Base-by-base conservation (phyloP, 2,329 filamentous ascomycete genomes). In the Ophiostoma novo-ulmi region DNA sequence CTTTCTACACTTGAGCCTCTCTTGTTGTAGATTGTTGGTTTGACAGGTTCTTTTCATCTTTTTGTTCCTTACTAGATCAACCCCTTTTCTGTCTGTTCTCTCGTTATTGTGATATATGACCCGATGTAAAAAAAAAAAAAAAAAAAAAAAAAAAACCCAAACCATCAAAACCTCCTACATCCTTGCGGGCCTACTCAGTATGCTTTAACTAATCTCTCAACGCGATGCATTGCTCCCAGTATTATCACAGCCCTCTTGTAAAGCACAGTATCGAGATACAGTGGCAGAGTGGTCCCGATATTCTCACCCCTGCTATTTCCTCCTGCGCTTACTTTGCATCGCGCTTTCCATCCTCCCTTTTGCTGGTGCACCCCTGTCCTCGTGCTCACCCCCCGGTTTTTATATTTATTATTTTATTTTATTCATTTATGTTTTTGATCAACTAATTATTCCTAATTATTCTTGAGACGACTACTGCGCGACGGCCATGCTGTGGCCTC, bases 1-100 rank as follows among this genome's bases (percentile, higher is more conserved):
- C 52, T 58, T 58, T 58, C 52, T 58, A 58, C 52, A 58, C 52
- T 58, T 58, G 52, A 58, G 52, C n/a, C 22, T 22, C 22, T 58
- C 48, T 55, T 55, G 17, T n/a, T 48, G 44, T 48, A 48, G 17
- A 48, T 58, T 22, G 48, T 10, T n/a, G 17, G 5, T 14, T 13
- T 55, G 26, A 26, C 26, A 26, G 26, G 1, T 26, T 58, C 22
- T 26, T 14, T 58, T 13, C 10, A 3, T 31, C 52, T 26, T 26
- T 26, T 11, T n/a, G 5, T 55, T 55, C n/a, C 6, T 26, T 22
- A 5, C 11, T 44, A 44, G 10, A 39, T 44, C 13, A 4, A 5
- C 8, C 48, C 48, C 14, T 55, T 22, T 55, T 58, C 26, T 58
- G 2, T 58, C 52, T 58, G 3, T 58, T 48, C 17, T n/a, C 44